Conservation (phyloP, 1,139 yeast genomes). For the Kurtzmaniella natalensis region DNA sequence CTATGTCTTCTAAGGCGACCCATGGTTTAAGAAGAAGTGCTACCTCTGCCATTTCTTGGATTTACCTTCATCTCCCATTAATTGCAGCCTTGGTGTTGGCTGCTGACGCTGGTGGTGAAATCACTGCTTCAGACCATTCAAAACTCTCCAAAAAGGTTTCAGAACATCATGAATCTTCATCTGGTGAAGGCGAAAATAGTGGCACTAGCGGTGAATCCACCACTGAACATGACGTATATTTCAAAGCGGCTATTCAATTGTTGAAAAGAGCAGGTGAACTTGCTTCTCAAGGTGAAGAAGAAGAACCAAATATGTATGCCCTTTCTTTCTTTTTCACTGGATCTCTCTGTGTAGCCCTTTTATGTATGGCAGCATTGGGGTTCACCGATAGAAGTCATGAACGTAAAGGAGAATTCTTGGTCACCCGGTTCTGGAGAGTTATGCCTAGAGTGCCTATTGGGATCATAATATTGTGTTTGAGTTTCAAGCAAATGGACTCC, state of each 20-base stretch:
- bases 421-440: slow-evolving; percentile 36
- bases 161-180: slow-evolving; percentile 2
- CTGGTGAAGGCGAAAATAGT: slow-evolving; percentile 1
- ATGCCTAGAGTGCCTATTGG: slow-evolving; percentile 37
- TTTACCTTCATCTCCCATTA: slow-evolving; percentile 49
- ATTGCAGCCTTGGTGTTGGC: slow-evolving; percentile 49
- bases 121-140: slow-evolving; percentile 22
- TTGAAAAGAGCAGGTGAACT: slow-evolving; percentile 4
- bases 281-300: slow-evolving; percentile 15
- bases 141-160: slow-evolving; percentile 6
- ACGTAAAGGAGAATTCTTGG: slow-evolving; percentile 21
- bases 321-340: slow-evolving; percentile 48
- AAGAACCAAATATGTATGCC: slow-evolving; percentile 28
- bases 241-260: slow-evolving; percentile 4
- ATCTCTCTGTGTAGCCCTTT: slow-evolving; percentile 40
- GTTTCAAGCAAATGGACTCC: slow-evolving; percentile 42
- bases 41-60: slow-evolving; percentile 43
- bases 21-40: slow-evolving; percentile 55
- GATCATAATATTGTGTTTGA: slow-evolving; percentile 34
- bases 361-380: slow-evolving; percentile 33
- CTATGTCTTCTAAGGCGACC: slow-evolving; percentile 43
- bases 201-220: slow-evolving; percentile 13
- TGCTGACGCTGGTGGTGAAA: slow-evolving; percentile 62
- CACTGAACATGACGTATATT: slow-evolving; percentile 5
- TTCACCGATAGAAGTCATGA: slow-evolving; percentile 37